phyloP scores from a whole-genome alignment of 768 basidiomycete genomes.

The Leccinum subtestaceum region DNA sequence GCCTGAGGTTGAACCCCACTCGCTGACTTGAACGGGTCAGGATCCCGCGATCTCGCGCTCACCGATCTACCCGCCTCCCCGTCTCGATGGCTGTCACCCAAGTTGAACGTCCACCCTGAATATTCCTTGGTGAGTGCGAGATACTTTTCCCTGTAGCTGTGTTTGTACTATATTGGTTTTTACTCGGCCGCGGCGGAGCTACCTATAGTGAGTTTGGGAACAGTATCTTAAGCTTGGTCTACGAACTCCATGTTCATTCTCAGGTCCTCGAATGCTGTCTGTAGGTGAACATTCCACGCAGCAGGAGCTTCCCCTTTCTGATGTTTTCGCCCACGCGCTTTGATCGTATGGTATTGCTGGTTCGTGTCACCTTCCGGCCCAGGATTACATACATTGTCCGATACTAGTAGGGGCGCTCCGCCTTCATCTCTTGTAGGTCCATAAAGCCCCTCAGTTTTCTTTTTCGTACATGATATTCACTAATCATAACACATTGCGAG shows the following conservation, averaged over 20 bases:
- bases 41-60: not conserved
- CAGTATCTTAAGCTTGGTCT: not conserved
- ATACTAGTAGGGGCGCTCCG: not conserved
- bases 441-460: not conserved
- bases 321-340: not conserved
- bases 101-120: not conserved
- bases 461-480: not conserved
- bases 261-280: not conserved
- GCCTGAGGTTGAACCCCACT: no score
- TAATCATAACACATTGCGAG: not conserved
- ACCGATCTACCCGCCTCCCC: not conserved
- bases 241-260: not conserved
- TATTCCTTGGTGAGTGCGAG: not conserved
- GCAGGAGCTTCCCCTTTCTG: not conserved
- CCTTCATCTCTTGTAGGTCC: not conserved
- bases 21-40: conserved; percentile 3
- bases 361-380: not conserved
- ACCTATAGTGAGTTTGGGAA: not conserved
- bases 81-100: not conserved
- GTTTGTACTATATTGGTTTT: not conserved
- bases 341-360: not conserved
- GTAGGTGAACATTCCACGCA: no score
- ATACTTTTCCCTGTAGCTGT: not conserved
- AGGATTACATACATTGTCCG: not conserved
- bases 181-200: not conserved